These are phyloP conservation scores for Backusella tuberculispora DNA, from an alignment of 192 early-diverging fungal genomes.

Conservation along the genomic window DNA sequence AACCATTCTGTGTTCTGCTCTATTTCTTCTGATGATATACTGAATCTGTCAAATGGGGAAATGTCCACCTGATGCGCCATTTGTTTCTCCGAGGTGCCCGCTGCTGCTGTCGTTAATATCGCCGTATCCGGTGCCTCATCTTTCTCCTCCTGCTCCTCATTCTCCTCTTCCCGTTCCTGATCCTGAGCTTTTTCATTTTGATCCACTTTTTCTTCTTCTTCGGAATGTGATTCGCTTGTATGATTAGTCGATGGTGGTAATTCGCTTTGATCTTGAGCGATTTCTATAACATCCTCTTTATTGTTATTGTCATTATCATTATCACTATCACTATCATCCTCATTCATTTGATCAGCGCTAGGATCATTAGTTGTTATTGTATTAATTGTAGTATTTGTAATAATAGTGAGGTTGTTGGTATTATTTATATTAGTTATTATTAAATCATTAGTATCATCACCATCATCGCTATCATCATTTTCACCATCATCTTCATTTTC, in stretches of 20 bases:
- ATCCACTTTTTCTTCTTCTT: neutral
- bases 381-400: neutral
- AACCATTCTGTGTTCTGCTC: slow-evolving; percentile 68
- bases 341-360: neutral
- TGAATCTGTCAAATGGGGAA: slow-evolving; percentile 46
- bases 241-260: neutral
- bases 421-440: neutral
- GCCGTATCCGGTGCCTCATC: neutral
- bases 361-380: neutral
- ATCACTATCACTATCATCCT: neutral
- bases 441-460: neutral
- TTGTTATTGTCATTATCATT: neutral
- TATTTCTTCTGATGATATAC: slow-evolving; percentile 55
- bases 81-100: neutral
- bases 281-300: neutral
- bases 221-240: neutral
- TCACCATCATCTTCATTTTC: no score
- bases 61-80: slow-evolving; percentile 10
- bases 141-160: neutral
- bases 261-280: neutral
- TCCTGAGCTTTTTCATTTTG: no score
- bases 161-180: neutral
- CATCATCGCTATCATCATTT: neutral
- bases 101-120: no score
- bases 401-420: neutral